These are phyloP conservation scores for Calonectria multiphialidica DNA, from an alignment of 2,329 filamentous ascomycete genomes.

Conservation along the genomic window DNA sequence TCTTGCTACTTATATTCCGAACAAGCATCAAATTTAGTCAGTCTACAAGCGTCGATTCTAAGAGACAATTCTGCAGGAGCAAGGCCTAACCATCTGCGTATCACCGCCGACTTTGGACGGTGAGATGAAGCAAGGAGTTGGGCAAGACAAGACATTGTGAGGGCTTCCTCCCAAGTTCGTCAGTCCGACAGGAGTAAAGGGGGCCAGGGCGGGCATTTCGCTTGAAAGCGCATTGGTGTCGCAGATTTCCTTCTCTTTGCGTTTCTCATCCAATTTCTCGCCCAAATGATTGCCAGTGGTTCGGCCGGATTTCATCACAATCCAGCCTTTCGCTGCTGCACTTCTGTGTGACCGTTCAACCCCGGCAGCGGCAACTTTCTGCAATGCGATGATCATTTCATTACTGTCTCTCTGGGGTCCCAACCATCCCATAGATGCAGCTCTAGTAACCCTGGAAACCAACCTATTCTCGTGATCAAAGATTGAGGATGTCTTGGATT, in stretches of 20 bases:
- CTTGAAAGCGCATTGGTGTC: conserved; percentile 1
- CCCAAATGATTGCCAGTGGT: not conserved
- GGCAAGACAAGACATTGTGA: conserved; percentile 33
- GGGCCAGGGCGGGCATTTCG: not conserved
- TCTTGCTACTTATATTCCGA: conserved; percentile 10
- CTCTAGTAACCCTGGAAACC: conserved; percentile 3
- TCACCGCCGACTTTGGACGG: conserved; percentile 38
- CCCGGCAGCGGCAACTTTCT: not conserved
- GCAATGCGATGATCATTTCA: not conserved
- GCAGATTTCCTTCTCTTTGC: not conserved
- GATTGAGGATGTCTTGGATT: conserved; percentile 35
- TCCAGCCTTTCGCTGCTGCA: not conserved
- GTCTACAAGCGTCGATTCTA: not conserved
- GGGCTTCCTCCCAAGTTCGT: not conserved
- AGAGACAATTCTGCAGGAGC: conserved; percentile 5
- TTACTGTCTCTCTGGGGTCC: conserved; percentile 1
- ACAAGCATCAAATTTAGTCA: not conserved
- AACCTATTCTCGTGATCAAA: not conserved
- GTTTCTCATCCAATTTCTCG: not conserved
- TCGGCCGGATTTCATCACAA: not conserved
- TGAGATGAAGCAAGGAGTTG: conserved; percentile 43
- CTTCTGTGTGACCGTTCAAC: not conserved
- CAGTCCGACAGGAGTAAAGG: not conserved
- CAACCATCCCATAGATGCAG: not conserved
- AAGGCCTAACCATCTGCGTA: conserved; percentile 30